phyloP scores from a whole-genome alignment of 2,329 filamentous ascomycete genomes.

The Coleophoma eucalyptorum region DNA sequence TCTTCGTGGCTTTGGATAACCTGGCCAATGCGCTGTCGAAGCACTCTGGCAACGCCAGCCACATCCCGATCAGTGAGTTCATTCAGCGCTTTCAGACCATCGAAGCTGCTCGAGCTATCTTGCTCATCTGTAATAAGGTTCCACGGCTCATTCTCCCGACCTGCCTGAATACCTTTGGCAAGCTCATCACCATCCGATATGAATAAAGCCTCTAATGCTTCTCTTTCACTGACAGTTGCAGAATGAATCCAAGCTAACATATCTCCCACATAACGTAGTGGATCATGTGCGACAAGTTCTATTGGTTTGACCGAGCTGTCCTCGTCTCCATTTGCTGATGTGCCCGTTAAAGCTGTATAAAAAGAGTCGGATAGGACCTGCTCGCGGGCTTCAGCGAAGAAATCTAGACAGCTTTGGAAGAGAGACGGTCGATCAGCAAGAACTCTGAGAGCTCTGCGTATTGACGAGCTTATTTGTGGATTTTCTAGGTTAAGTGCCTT shows the following conservation, averaged over 20 bases:
- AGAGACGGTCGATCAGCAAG: conserved; percentile 84
- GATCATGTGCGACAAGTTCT: conserved; percentile 88
- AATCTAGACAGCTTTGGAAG: conserved; percentile 91
- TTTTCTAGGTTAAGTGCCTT: conserved; percentile 91
- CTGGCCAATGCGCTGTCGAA: conserved; percentile 88
- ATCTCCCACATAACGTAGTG: conserved; percentile 86
- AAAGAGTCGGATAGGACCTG: conserved; percentile 85
- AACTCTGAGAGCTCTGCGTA: conserved; percentile 79
- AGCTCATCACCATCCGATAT: conserved; percentile 88
- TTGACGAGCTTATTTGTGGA: conserved; percentile 82
- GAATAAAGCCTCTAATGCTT: conserved; percentile 88
- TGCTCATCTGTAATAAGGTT: conserved; percentile 57
- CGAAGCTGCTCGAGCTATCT: conserved; percentile 58
- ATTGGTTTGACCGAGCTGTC: conserved; percentile 78
- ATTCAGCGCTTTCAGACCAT: conserved; percentile 76
- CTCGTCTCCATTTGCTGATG: conserved; percentile 50
- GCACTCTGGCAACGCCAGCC: conserved; percentile 72
- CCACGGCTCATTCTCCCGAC: conserved; percentile 83
- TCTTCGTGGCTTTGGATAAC: conserved; percentile 92
- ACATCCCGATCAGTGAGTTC: conserved; percentile 86
- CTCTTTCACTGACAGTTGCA: conserved; percentile 86
- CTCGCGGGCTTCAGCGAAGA: conserved; percentile 87
- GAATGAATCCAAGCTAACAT: conserved; percentile 98
- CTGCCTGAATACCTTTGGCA: conserved; percentile 74
- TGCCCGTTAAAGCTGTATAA: conserved; percentile 80